A percentile compares a stretch with the other conserved stretches of the same genome.
Evolutionary conservation across 805 yeast species (phyloP).

Genomic region (Metschnikowia proteae): DNA sequence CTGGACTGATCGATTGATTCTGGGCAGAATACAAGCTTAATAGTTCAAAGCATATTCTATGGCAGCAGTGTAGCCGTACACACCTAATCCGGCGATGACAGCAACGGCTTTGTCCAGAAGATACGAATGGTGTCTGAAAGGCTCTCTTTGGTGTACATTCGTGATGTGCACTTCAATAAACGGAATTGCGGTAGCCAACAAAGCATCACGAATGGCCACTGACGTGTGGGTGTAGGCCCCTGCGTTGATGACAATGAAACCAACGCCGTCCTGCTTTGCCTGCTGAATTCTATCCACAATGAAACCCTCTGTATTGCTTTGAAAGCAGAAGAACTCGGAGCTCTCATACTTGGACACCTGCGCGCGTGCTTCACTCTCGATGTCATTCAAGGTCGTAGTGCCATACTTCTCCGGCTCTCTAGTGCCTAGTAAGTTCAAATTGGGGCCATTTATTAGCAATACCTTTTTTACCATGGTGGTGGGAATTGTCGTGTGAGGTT

Average conservation of each 20-base stretch:
- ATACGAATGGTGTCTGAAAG: conserved; percentile 48
- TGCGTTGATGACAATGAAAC: conserved; percentile 47
- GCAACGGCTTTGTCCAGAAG: conserved; percentile 48
- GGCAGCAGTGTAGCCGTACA: conserved; percentile 40
- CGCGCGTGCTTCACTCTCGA: conserved; percentile 38
- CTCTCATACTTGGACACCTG: conserved; percentile 30
- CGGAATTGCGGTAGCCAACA: conserved; percentile 46
- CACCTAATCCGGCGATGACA: conserved; percentile 41
- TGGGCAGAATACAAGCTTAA: conserved; percentile 9
- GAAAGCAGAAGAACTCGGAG: conserved; percentile 33
- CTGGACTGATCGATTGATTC: neutral
- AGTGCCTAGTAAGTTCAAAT: conserved; percentile 46
- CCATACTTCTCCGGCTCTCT: conserved; percentile 47
- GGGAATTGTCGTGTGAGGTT: neutral
- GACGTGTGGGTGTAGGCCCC: conserved; percentile 54
- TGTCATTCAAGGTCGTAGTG: conserved; percentile 40
- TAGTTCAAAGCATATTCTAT: conserved; percentile 40
- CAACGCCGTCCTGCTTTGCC: conserved; percentile 41
- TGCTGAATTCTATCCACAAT: conserved; percentile 46
- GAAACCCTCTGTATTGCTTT: conserved; percentile 45
- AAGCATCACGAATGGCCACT: conserved; percentile 48
- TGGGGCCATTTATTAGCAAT: conserved; percentile 48
- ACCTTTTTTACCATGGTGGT: conserved; percentile 37
- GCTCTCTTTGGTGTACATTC: conserved; percentile 49
- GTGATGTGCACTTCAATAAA: conserved; percentile 50